A percentile compares a stretch with the other conserved stretches of the same genome.
Conservation (phyloP, 2,329 filamentous ascomycete genomes). For the Neofusicoccum parvum region DNA sequence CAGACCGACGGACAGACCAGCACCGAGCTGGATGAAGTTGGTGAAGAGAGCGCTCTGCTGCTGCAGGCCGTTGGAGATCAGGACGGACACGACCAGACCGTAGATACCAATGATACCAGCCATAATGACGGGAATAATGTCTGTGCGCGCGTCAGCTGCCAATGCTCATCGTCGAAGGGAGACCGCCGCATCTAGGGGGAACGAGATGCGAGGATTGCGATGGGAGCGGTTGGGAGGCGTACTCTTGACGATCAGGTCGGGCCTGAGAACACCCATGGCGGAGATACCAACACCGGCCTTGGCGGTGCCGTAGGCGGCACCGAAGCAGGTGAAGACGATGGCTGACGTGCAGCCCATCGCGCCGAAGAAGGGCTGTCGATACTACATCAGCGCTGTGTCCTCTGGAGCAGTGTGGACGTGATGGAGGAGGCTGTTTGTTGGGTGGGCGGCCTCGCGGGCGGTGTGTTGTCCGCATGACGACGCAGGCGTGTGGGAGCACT, state of each 20-base stretch:
- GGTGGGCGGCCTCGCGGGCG: slow-evolving; percentile 13
- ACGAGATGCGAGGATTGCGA: slow-evolving; percentile 23
- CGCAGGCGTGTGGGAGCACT: slow-evolving; percentile 54
- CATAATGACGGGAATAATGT: slow-evolving; percentile 99
- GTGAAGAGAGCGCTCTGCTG: slow-evolving; percentile 52
- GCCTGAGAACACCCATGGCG: slow-evolving; percentile 95
- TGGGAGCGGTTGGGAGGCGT: slow-evolving; percentile 48
- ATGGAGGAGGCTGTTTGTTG: background rate
- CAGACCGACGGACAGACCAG: slow-evolving; percentile 65
- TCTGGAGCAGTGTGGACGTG: background rate
- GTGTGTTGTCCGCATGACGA: slow-evolving; percentile 24
- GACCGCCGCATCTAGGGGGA: slow-evolving; percentile 21
- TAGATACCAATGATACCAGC: slow-evolving; percentile 99
- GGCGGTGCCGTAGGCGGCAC: slow-evolving; percentile 96
- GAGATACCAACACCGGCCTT: slow-evolving; percentile 99
- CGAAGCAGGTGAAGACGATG: slow-evolving; percentile 95
- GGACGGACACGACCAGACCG: slow-evolving; percentile 56
- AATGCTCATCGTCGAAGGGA: background rate
- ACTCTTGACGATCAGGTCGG: slow-evolving; percentile 99
- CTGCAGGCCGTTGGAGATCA: slow-evolving; percentile 56
- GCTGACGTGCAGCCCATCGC: slow-evolving; percentile 94
- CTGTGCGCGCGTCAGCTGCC: slow-evolving; percentile 50
- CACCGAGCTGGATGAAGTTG: slow-evolving; percentile 57
- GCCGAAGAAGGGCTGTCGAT: slow-evolving; percentile 80
- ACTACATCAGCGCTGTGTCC: slow-evolving; percentile 28